phyloP scores from a whole-genome alignment of 2,329 filamentous ascomycete genomes.

The Claviceps sp. region DNA sequence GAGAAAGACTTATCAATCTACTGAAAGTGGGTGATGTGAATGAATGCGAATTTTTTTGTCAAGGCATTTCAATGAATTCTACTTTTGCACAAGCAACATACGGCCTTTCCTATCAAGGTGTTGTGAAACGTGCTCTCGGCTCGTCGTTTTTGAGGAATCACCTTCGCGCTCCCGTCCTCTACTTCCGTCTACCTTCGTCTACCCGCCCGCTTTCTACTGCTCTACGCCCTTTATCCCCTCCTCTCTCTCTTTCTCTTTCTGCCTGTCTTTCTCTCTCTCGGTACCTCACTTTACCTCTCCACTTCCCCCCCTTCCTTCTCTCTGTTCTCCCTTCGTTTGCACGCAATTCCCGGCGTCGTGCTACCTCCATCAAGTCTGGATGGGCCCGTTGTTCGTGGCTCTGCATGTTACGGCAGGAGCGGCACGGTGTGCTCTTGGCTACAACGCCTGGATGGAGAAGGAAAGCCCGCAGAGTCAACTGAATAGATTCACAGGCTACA shows the following conservation, averaged over 20 bases:
- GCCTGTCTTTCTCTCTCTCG: neutral
- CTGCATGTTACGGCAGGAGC: neutral
- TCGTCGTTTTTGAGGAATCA: neutral
- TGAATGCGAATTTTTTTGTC: neutral
- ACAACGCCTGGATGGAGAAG: neutral
- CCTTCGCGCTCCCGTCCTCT: neutral
- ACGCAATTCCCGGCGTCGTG: too few species aligned
- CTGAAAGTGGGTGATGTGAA: slow-evolving; percentile 6
- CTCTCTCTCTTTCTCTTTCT: neutral
- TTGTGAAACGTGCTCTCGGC: neutral
- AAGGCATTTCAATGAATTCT: neutral
- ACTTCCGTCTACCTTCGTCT: neutral
- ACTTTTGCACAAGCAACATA: neutral
- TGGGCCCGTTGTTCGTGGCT: too few species aligned
- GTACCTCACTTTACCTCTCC: neutral
- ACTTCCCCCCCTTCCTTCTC: neutral
- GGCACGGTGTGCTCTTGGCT: neutral
- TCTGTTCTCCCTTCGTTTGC: neutral
- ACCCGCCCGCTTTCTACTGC: too few species aligned
- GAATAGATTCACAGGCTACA: neutral
- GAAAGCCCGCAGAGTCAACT: neutral
- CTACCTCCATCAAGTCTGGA: too few species aligned
- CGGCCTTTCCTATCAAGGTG: neutral
- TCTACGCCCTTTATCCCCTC: neutral
- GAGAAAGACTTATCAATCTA: slow-evolving; percentile 25